A percentile compares a stretch with the other conserved stretches of the same genome.
These are phyloP conservation scores for Xylariaceae sp. DNA, from an alignment of 2,329 filamentous ascomycete genomes.

Conservation along the genomic window DNA sequence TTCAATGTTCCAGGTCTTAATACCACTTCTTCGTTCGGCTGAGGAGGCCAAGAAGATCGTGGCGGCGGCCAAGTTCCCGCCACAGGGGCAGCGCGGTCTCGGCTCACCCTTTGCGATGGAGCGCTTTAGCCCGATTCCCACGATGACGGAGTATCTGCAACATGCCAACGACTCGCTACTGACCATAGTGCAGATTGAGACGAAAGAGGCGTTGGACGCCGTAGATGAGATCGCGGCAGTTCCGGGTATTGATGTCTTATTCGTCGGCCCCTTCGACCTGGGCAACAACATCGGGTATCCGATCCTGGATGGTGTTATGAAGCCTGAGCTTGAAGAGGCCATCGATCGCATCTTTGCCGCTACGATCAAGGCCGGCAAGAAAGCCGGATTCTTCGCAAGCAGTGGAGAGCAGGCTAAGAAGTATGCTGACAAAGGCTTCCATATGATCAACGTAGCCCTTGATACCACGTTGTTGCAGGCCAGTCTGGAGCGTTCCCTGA, in stretches of 20 bases:
- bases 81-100: conserved; percentile 50
- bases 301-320: conserved; percentile 56
- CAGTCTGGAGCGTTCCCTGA: conserved; percentile 44
- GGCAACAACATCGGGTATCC: conserved; percentile 61
- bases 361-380: conserved; percentile 59
- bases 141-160: conserved; percentile 52
- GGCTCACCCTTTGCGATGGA: conserved; percentile 54
- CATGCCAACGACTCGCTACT: conserved; percentile 54
- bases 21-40: conserved; percentile 52
- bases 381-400: conserved; percentile 58
- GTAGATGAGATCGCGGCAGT: conserved; percentile 60
- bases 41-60: conserved; percentile 51
- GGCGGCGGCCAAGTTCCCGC: conserved; percentile 52
- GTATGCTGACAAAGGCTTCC: conserved; percentile 55
- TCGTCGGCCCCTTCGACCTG: conserved; percentile 63
- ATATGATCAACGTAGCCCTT: conserved; percentile 57
- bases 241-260: conserved; percentile 58
- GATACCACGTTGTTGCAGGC: conserved; percentile 41
- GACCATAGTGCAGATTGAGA: conserved; percentile 66
- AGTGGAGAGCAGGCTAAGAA: conserved; percentile 52
- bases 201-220: conserved; percentile 54
- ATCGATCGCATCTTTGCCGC: conserved; percentile 56
- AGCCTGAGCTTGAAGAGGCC: conserved; percentile 55
- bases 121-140: conserved; percentile 44
- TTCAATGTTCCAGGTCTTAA: conserved; percentile 39